phyloP scores from a whole-genome alignment of 192 early-diverging fungal genomes.

The Dissophora ornata region DNA sequence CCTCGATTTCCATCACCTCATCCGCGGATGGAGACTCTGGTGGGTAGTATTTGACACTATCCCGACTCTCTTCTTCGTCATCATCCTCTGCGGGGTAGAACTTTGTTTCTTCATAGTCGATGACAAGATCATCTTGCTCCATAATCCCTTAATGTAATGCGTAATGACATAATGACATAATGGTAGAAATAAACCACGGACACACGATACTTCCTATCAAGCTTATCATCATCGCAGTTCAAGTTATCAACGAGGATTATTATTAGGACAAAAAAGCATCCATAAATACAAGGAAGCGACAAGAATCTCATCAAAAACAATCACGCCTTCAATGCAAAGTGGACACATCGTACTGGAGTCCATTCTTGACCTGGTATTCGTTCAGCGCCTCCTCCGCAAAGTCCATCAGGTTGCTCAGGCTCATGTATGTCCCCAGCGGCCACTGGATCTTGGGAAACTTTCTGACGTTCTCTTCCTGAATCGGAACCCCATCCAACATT shows the following conservation, averaged over 20 bases:
- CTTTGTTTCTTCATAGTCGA: conserved; percentile 12
- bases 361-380: conserved; percentile 20
- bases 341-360: conserved; percentile 12
- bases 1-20: neutral
- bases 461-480: conserved; percentile 4
- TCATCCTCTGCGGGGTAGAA: conserved; percentile 14
- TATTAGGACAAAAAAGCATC: neutral
- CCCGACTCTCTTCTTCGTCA: conserved; percentile 16
- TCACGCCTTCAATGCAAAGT: neutral
- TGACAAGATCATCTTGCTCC: neutral
- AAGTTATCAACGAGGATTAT: neutral
- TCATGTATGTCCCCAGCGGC: conserved; percentile 31
- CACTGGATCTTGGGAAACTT: conserved; percentile 11
- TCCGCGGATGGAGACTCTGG: conserved; percentile 26
- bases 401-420: conserved; percentile 16
- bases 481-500: neutral
- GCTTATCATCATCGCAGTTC: no score
- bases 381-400: conserved; percentile 33
- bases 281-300: neutral
- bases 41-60: conserved; percentile 41
- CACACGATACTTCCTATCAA: neutral
- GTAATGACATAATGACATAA: no score
- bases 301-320: no score
- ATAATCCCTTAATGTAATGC: no score
- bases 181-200: neutral